Evolutionary conservation across 139 green algal species (phyloP).

Genomic region (Yamagishiella unicocca): DNA sequence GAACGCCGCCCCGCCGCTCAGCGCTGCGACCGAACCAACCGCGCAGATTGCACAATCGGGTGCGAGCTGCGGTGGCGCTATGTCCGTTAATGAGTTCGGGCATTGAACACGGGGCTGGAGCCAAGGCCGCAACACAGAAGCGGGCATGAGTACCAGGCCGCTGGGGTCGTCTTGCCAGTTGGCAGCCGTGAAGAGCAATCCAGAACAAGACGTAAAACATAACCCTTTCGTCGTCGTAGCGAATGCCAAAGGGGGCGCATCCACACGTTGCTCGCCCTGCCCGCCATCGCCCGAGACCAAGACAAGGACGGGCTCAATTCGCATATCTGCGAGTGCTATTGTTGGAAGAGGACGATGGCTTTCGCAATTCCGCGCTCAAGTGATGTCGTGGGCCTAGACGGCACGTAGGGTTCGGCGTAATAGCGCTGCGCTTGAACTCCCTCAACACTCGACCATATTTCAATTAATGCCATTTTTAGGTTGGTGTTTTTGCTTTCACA

Average conservation of each 20-base stretch:
- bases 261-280: background rate
- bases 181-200: background rate
- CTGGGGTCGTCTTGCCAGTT: background rate
- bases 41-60: conserved; percentile 5
- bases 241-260: background rate
- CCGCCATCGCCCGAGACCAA: background rate
- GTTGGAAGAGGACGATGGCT: no score
- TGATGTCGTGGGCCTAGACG: no score
- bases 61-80: background rate
- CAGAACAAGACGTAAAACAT: conserved; percentile 24
- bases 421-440: no score
- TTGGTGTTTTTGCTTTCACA: no score
- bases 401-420: no score
- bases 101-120: background rate
- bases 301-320: conserved; percentile 12
- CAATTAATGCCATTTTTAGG: no score
- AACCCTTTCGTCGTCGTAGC: background rate
- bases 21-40: background rate
- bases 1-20: background rate
- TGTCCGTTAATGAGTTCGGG: background rate
- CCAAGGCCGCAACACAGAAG: background rate
- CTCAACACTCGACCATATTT: no score
- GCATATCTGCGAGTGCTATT: no score
- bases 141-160: background rate
- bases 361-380: no score